phyloP scores from a whole-genome alignment of 2,329 filamentous ascomycete genomes.

The Fulvia fulva region DNA sequence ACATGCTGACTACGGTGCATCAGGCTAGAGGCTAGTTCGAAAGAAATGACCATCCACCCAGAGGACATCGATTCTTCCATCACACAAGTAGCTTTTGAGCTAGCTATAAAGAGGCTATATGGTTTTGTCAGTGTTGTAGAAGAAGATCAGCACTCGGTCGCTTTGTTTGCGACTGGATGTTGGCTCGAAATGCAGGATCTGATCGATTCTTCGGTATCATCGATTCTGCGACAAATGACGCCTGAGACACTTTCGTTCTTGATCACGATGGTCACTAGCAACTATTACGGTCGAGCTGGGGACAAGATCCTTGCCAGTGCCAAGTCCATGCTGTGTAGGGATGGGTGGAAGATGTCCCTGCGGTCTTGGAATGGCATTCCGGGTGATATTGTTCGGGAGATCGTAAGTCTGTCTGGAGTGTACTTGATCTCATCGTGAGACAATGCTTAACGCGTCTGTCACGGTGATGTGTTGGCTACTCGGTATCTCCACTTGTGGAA shows the following conservation, averaged over 20 bases:
- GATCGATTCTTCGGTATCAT: conserved; percentile 51
- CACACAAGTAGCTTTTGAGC: conserved; percentile 50
- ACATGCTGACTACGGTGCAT: neutral
- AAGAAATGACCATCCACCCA: conserved; percentile 50
- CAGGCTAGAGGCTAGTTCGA: conserved; percentile 47
- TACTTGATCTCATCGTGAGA: too few species aligned
- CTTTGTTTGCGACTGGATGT: conserved; percentile 53
- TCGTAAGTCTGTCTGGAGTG: too few species aligned
- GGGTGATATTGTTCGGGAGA: conserved; percentile 55
- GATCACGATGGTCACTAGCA: conserved; percentile 52
- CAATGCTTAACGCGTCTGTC: too few species aligned
- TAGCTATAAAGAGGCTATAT: conserved; percentile 53
- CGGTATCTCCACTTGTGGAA: too few species aligned
- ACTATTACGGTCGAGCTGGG: conserved; percentile 54
- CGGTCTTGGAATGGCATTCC: conserved; percentile 56
- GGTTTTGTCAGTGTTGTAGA: conserved; percentile 47
- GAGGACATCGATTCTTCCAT: conserved; percentile 54
- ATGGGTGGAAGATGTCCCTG: conserved; percentile 54
- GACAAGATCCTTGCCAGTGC: conserved; percentile 54
- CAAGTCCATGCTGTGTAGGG: conserved; percentile 56
- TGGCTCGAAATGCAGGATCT: conserved; percentile 58
- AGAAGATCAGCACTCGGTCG: conserved; percentile 51
- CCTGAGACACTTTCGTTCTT: conserved; percentile 46
- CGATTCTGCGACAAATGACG: conserved; percentile 53
- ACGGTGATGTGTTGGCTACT: too few species aligned